Evolutionary conservation across 2,329 filamentous ascomycete genomes (phyloP).

Genomic region (Xylariaceae sp.): DNA sequence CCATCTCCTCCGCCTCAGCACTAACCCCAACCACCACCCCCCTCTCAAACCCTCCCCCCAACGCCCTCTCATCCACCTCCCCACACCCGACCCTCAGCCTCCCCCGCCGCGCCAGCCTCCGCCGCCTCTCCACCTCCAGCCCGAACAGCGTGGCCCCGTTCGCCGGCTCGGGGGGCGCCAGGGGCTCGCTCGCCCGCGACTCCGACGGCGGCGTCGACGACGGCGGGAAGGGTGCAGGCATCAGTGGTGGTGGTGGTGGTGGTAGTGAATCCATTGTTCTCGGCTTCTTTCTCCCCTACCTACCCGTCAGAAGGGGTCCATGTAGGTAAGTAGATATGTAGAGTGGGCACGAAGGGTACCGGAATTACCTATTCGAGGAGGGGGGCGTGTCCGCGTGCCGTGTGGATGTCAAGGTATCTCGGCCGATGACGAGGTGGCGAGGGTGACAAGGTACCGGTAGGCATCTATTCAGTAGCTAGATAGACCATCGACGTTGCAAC

Average conservation of each 20-base stretch:
- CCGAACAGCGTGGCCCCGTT: conserved; percentile 39
- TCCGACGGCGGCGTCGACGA: neutral
- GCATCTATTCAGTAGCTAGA: too few species aligned
- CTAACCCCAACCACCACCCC: conserved; percentile 52
- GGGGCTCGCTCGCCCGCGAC: conserved; percentile 8
- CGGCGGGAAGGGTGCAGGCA: too few species aligned
- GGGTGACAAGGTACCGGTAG: too few species aligned
- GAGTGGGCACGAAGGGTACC: too few species aligned
- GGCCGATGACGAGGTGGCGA: too few species aligned
- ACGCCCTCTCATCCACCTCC: conserved; percentile 46
- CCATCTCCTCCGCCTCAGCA: conserved; percentile 46
- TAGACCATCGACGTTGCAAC: too few species aligned
- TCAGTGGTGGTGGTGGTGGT: neutral
- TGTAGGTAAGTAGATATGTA: too few species aligned
- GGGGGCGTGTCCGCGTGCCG: too few species aligned
- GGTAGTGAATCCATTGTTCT: neutral
- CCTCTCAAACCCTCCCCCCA: conserved; percentile 42
- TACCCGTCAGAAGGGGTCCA: too few species aligned
- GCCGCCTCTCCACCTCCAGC: conserved; percentile 33
- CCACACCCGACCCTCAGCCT: conserved; percentile 23
- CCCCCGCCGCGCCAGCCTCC: conserved; percentile 26
- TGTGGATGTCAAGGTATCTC: too few species aligned
- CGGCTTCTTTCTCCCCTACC: too few species aligned
- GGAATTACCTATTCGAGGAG: too few species aligned
- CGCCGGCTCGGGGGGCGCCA: conserved; percentile 36